A percentile compares a stretch with the other conserved stretches of the same genome.
Evolutionary conservation across 2,329 filamentous ascomycete species (phyloP).

Genomic region (Furcasterigmium furcatum): DNA sequence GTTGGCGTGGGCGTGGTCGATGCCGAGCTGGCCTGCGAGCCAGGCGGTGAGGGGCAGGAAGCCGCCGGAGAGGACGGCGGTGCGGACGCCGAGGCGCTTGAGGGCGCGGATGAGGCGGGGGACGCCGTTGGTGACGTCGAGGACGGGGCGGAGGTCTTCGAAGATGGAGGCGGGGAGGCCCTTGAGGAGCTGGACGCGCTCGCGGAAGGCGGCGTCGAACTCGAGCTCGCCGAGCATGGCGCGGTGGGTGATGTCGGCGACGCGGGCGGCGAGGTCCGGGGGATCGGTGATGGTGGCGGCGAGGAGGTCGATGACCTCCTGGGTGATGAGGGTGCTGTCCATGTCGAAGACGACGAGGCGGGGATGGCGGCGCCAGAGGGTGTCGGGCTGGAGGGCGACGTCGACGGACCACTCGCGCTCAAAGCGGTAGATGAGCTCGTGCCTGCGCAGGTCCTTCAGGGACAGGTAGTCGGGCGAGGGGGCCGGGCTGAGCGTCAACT

Average conservation of each 20-base stretch:
- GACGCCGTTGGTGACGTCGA: constrained; percentile 82
- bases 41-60: constrained; percentile 87
- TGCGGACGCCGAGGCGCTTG: constrained; percentile 77
- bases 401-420: constrained; percentile 89
- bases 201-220: constrained; percentile 79
- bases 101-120: constrained; percentile 70
- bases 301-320: constrained; percentile 96
- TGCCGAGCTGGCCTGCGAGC: constrained; percentile 75
- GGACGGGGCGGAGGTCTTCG: constrained; percentile 67
- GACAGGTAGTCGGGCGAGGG: constrained; percentile 61
- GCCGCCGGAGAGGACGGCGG: constrained; percentile 87
- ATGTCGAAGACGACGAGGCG: constrained; percentile 95
- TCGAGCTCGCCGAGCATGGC: constrained; percentile 97
- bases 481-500: constrained; percentile 60
- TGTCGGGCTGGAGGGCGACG: constrained; percentile 72
- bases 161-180: constrained; percentile 79
- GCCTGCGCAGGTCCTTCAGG: constrained; percentile 68
- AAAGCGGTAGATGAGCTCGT: constrained; percentile 79
- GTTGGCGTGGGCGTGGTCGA: constrained; percentile 89
- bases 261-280: constrained; percentile 72
- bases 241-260: constrained; percentile 84
- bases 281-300: constrained; percentile 71
- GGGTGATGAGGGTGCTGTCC: constrained; percentile 95
- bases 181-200: constrained; percentile 75
- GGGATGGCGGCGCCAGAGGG: constrained; percentile 73